Evolutionary conservation across 495 filamentous ascomycete genomes (phyloP).

Genomic region (Trichoderma orchidacearum): DNA sequence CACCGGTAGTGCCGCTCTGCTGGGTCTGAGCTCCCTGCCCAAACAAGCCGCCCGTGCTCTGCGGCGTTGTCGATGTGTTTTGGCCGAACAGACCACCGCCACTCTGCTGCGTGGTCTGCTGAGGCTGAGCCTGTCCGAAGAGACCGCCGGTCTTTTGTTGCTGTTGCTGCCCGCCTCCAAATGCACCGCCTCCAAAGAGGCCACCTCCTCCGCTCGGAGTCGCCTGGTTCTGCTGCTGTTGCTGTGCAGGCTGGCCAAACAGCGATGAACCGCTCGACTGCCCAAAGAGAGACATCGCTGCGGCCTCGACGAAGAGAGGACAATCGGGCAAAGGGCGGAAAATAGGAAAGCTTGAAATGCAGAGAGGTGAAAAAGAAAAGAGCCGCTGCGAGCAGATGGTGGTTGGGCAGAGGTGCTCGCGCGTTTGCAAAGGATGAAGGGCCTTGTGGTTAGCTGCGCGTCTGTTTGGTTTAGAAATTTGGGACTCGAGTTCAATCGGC

Average conservation of each 20-base stretch:
- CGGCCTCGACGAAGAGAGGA: background rate
- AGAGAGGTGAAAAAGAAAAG: background rate
- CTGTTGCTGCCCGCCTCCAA: constrained; percentile 4
- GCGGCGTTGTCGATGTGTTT: background rate
- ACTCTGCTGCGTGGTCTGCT: background rate
- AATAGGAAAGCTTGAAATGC: background rate
- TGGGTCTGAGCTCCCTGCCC: background rate
- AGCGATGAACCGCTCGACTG: constrained; percentile 1
- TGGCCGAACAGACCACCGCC: background rate
- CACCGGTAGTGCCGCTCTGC: background rate
- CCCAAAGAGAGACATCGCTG: constrained; percentile 1
- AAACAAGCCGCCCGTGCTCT: background rate
- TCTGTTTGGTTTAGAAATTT: background rate
- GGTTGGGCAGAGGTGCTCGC: background rate
- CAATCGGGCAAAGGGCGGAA: background rate
- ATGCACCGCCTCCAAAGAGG: background rate
- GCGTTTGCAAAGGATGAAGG: background rate
- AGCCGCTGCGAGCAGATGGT: background rate
- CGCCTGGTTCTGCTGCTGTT: background rate
- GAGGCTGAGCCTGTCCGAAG: constrained; percentile 7
- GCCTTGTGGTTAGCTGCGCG: background rate
- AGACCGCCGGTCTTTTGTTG: constrained; percentile 9
- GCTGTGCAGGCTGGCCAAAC: constrained; percentile 5
- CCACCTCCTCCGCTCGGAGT: background rate
- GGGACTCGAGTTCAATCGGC: background rate